Percentiles rank a stretch among this genome's conserved stretches.
Evolutionary conservation across 305 asterid genomes (phyloP).

Genomic region (Ilex paraguariensis): DNA sequence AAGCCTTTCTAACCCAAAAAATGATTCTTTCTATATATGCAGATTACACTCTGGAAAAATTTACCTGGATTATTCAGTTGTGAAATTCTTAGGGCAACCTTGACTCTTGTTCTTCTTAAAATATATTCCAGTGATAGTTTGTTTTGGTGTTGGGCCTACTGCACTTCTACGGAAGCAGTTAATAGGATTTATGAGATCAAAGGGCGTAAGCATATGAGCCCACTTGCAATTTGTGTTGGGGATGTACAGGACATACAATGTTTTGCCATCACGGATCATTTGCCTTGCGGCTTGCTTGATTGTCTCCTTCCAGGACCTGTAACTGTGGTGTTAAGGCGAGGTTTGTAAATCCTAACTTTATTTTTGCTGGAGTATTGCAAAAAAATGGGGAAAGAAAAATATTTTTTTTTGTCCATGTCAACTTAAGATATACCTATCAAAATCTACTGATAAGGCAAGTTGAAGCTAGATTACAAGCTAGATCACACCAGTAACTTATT

Average conservation of each 20-base stretch:
- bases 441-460: too few species aligned
- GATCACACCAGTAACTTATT: too few species aligned
- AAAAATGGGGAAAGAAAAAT: too few species aligned
- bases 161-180: constrained; percentile 81
- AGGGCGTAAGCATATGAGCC: constrained; percentile 77
- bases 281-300: constrained; percentile 65
- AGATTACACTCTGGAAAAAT: too few species aligned
- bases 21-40: too few species aligned
- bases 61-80: too few species aligned
- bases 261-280: constrained; percentile 55
- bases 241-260: constrained; percentile 61
- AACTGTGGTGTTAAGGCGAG: constrained; percentile 72
- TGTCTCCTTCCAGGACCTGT: constrained; percentile 89
- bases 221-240: constrained; percentile 77
- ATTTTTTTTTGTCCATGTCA: too few species aligned
- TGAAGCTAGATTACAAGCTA: too few species aligned
- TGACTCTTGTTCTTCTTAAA: too few species aligned
- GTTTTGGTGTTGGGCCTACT: constrained; percentile 10
- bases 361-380: background rate
- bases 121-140: background rate
- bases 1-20: too few species aligned
- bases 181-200: constrained; percentile 74
- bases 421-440: too few species aligned
- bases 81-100: too few species aligned
- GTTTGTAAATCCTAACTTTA: constrained; percentile 22